Percentiles rank a stretch among this genome's conserved stretches.
Evolutionary conservation across 345 rosid genomes (phyloP).

Genomic region (Leavenworthia alabamica): DNA sequence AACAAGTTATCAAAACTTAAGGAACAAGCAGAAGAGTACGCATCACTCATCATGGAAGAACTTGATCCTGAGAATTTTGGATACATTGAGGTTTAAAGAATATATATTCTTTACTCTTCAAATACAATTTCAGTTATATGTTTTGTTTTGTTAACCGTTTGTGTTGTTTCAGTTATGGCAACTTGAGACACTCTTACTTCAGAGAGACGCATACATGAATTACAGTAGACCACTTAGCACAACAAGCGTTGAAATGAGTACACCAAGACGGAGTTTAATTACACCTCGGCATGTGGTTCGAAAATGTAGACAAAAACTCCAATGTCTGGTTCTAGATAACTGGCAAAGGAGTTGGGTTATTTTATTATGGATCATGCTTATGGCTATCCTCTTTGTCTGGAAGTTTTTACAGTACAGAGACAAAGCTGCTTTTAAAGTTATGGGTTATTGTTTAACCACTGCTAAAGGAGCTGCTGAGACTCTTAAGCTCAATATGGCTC

Average conservation of each 20-base stretch:
- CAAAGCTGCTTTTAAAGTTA: slow-evolving; percentile 66
- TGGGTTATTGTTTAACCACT: slow-evolving; percentile 74
- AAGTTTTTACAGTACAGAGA: slow-evolving; percentile 70
- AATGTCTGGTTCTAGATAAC: slow-evolving; percentile 57
- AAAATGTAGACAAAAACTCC: slow-evolving; percentile 34
- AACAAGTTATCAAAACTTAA: slow-evolving; percentile 83
- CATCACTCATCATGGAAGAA: slow-evolving; percentile 91
- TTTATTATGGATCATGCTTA: slow-evolving; percentile 50
- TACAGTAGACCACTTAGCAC: slow-evolving; percentile 83
- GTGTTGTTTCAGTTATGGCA: slow-evolving; percentile 75
- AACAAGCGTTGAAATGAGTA: slow-evolving; percentile 55
- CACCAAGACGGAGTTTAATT: slow-evolving; percentile 46
- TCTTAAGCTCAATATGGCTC: slow-evolving; percentile 95
- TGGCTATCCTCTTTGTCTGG: slow-evolving; percentile 77
- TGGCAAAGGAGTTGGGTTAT: slow-evolving; percentile 84
- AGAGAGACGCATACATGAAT: slow-evolving; percentile 83
- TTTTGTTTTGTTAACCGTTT: neutral
- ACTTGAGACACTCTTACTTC: slow-evolving; percentile 81
- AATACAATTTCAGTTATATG: neutral
- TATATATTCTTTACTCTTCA: neutral
- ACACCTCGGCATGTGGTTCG: slow-evolving; percentile 37
- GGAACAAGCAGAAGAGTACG: slow-evolving; percentile 93
- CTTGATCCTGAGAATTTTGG: slow-evolving; percentile 91
- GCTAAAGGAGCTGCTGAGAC: slow-evolving; percentile 99
- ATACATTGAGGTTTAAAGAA: slow-evolving; percentile 68